phyloP scores from a whole-genome alignment of 352 stramenopile genomes.

The Phytophthora uliginosa region DNA sequence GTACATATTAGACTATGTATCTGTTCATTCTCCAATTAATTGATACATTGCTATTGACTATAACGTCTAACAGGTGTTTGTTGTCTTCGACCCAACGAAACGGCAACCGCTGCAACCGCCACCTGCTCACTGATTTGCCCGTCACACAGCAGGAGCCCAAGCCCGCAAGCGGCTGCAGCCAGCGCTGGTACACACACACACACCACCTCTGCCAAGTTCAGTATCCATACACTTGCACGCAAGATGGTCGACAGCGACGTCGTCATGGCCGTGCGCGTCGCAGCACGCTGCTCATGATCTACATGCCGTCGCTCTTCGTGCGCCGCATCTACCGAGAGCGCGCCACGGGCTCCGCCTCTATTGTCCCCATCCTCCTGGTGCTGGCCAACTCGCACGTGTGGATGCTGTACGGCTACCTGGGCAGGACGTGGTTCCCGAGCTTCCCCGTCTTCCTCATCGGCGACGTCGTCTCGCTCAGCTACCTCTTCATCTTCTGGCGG shows the following conservation, averaged over 20 bases:
- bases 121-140: slow-evolving; percentile 29
- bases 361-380: slow-evolving; percentile 39
- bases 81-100: background rate
- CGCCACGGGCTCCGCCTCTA: slow-evolving; percentile 26
- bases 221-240: background rate
- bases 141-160: background rate
- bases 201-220: slow-evolving; percentile 1
- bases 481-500: slow-evolving; percentile 42
- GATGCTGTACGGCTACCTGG: slow-evolving; percentile 45
- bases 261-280: slow-evolving; percentile 31
- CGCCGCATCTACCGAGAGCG: slow-evolving; percentile 36
- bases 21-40: background rate
- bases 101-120: slow-evolving; percentile 1
- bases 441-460: slow-evolving; percentile 52
- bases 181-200: background rate
- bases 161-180: background rate
- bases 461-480: slow-evolving; percentile 37
- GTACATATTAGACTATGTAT: background rate
- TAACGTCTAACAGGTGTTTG: background rate
- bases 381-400: slow-evolving; percentile 42
- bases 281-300: slow-evolving; percentile 39
- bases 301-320: slow-evolving; percentile 40
- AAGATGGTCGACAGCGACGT: slow-evolving; percentile 21
- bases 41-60: background rate
- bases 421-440: slow-evolving; percentile 44